phyloP scores from a whole-genome alignment of 345 rosid genomes.

The Cardamine resedifolia region DNA sequence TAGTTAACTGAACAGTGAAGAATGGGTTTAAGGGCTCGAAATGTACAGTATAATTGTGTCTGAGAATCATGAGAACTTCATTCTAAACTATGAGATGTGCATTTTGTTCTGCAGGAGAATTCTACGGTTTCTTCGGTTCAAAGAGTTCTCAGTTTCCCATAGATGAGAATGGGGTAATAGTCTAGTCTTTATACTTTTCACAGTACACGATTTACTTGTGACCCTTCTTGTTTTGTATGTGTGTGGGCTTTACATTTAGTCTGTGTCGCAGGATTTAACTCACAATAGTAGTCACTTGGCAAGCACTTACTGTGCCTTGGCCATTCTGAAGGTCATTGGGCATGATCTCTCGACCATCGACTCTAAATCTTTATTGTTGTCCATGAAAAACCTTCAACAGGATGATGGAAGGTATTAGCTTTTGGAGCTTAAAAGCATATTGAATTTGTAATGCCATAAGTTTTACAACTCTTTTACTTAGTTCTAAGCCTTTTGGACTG shows the following conservation, averaged over 20 bases:
- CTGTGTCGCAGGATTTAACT: conserved; percentile 45
- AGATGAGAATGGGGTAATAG: conserved; percentile 54
- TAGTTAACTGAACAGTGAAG: neutral
- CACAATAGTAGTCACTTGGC: conserved; percentile 75
- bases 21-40: neutral
- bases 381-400: conserved; percentile 85
- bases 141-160: conserved; percentile 65
- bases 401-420: conserved; percentile 74
- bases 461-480: neutral
- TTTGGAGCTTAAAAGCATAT: neutral
- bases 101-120: conserved; percentile 56
- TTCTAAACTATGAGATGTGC: conserved; percentile 1
- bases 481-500: neutral
- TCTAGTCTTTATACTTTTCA: neutral
- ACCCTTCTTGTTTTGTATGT: conserved; percentile 1
- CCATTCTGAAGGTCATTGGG: conserved; percentile 66
- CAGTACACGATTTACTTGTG: neutral
- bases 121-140: conserved; percentile 83
- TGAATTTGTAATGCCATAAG: neutral
- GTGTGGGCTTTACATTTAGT: conserved; percentile 11
- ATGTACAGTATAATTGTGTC: neutral
- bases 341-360: conserved; percentile 55
- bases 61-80: neutral
- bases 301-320: conserved; percentile 82
- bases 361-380: conserved; percentile 47